Evolutionary conservation across 1,284 basidiomycete species (phyloP).

Genomic region (Ustilago curta): DNA sequence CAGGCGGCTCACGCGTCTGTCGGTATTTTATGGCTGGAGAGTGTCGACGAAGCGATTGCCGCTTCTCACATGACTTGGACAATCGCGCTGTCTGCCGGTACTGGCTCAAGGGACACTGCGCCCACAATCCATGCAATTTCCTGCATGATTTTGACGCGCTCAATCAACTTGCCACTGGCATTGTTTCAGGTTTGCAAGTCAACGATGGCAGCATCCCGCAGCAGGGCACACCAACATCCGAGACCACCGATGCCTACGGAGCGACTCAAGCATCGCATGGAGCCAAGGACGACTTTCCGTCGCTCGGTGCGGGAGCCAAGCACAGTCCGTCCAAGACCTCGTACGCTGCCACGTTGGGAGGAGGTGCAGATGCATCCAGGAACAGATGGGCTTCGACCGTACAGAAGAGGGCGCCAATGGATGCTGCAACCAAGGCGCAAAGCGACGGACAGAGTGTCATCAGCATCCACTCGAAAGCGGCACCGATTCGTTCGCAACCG

Average conservation of each 20-base stretch:
- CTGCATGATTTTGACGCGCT: constrained; percentile 72
- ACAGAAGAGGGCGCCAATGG: constrained; percentile 34
- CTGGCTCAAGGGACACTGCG: constrained; percentile 90
- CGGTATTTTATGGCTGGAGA: constrained; percentile 96
- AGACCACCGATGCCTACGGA: constrained; percentile 1
- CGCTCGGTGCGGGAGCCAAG: constrained; percentile 72
- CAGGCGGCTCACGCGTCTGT: constrained; percentile 75
- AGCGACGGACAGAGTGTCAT: constrained; percentile 33
- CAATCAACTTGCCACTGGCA: constrained; percentile 74
- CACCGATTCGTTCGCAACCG: constrained; percentile 22
- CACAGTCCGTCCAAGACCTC: constrained; percentile 27
- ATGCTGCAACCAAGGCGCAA: constrained; percentile 30
- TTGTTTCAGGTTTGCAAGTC: constrained; percentile 64
- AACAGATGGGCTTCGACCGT: constrained; percentile 61
- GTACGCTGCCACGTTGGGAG: constrained; percentile 40
- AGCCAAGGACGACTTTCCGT: constrained; percentile 82
- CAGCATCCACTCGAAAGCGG: constrained; percentile 39
- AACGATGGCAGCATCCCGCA: constrained; percentile 65
- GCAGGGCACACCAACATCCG: constrained; percentile 70
- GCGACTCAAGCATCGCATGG: constrained; percentile 6
- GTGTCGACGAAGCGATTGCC: constrained; percentile 93
- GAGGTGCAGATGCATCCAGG: constrained; percentile 41
- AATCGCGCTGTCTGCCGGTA: constrained; percentile 86
- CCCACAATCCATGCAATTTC: constrained; percentile 66
- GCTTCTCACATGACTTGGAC: constrained; percentile 76